Percentiles rank a stretch among this genome's conserved stretches.
Conservation (phyloP, 1,284 basidiomycete species). For the Peniophora sp. region DNA sequence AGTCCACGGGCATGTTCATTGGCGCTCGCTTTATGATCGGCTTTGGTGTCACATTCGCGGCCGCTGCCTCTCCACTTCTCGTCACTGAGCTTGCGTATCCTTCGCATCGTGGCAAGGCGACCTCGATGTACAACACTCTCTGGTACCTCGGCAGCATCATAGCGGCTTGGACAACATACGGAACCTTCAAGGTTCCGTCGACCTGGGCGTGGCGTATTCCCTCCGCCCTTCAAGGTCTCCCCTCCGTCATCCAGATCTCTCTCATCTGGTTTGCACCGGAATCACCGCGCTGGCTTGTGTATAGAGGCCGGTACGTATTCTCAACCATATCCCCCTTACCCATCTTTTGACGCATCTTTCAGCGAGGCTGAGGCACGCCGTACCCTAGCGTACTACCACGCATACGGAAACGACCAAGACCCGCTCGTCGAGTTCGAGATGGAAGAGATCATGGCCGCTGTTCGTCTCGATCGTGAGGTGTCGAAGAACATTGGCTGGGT, state of each 20-base stretch:
- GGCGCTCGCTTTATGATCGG: constrained; percentile 59
- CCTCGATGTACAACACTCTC: constrained; percentile 47
- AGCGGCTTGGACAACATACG: constrained; percentile 53
- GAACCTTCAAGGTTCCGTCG: constrained; percentile 42
- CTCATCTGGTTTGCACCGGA: constrained; percentile 52
- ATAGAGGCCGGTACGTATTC: constrained; percentile 34
- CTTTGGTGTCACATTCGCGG: constrained; percentile 46
- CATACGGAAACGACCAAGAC: constrained; percentile 43
- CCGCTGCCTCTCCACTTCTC: constrained; percentile 40
- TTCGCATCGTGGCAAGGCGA: constrained; percentile 41
- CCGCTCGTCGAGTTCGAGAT: constrained; percentile 56
- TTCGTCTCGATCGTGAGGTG: constrained; percentile 36
- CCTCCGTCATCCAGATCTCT: constrained; percentile 45
- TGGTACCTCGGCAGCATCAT: constrained; percentile 39
- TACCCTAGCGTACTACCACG: constrained; percentile 47
- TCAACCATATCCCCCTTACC: not conserved
- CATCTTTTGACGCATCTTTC: not conserved
- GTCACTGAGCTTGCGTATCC: constrained; percentile 51
- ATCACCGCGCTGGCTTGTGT: constrained; percentile 52
- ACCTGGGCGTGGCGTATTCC: constrained; percentile 58
- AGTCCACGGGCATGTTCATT: constrained; percentile 78
- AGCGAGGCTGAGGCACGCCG: constrained; percentile 37
- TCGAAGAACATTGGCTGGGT: constrained; percentile 38
- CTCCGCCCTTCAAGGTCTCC: constrained; percentile 51
- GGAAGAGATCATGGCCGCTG: constrained; percentile 51